phyloP scores from a whole-genome alignment of 2,329 filamentous ascomycete genomes.

The Trichoderma brevicompactum region DNA sequence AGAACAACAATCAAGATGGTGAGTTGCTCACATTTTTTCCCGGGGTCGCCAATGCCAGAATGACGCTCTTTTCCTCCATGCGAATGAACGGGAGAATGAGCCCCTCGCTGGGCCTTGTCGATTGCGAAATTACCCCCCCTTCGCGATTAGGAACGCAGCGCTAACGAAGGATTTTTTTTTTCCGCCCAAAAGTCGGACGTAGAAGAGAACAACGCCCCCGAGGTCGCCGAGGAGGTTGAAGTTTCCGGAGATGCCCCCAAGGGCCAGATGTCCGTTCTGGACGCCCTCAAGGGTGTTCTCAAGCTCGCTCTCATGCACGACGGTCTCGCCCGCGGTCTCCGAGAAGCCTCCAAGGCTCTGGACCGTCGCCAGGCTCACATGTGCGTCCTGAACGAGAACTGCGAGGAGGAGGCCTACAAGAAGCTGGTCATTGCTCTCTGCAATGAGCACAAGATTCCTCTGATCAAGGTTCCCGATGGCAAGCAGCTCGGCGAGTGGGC shows the following conservation, averaged over 20 bases:
- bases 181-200: slow-evolving; percentile 81
- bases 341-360: slow-evolving; percentile 97
- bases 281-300: slow-evolving; percentile 98
- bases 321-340: slow-evolving; percentile 96
- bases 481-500: slow-evolving; percentile 99
- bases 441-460: slow-evolving; percentile 99
- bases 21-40: slow-evolving; percentile 43
- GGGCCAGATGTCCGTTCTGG: slow-evolving; percentile 96
- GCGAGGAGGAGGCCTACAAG: slow-evolving; percentile 99
- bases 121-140: slow-evolving; percentile 22
- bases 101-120: slow-evolving; percentile 26
- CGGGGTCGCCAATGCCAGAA: slow-evolving; percentile 6
- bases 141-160: slow-evolving; percentile 24
- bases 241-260: slow-evolving; percentile 90
- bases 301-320: slow-evolving; percentile 99
- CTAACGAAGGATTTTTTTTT: slow-evolving; percentile 33
- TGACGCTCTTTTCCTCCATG: slow-evolving; percentile 2
- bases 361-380: slow-evolving; percentile 99
- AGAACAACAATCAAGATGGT: slow-evolving; percentile 64
- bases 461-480: slow-evolving; percentile 99
- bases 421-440: slow-evolving; percentile 99
- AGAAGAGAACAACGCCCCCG: slow-evolving; percentile 96
- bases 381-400: slow-evolving; percentile 99
- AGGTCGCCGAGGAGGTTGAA: slow-evolving; percentile 88
- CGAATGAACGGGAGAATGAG: slow-evolving; percentile 6